These are phyloP conservation scores for Microdochium nivale DNA, from an alignment of 2,329 filamentous ascomycete genomes.

Conservation along the genomic window DNA sequence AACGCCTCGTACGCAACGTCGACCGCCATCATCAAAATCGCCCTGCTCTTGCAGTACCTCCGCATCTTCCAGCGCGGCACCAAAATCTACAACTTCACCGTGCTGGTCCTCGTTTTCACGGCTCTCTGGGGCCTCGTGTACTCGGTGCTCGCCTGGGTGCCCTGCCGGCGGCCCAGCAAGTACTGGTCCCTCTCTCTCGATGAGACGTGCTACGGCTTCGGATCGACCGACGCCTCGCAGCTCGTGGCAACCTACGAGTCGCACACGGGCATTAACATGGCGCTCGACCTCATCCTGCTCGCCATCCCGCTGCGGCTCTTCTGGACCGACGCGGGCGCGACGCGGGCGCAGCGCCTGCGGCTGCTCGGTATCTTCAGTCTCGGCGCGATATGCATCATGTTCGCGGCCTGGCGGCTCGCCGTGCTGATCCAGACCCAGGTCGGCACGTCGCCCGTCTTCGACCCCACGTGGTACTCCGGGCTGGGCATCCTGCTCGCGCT, in stretches of 20 bases:
- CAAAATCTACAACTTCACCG: constrained; percentile 10
- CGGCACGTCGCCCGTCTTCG: neutral
- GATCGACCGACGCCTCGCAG: constrained; percentile 11
- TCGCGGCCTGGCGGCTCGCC: neutral
- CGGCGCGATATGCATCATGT: neutral
- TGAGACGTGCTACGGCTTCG: constrained; percentile 20
- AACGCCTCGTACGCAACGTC: constrained; percentile 14
- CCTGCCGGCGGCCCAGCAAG: constrained; percentile 15
- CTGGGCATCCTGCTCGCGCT: neutral
- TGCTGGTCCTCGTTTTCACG: constrained; percentile 15
- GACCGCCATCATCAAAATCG: constrained; percentile 17
- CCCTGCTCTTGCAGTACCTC: constrained; percentile 16
- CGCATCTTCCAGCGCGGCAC: constrained; percentile 13
- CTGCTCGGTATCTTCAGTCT: constrained; percentile 14
- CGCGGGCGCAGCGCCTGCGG: constrained; percentile 16
- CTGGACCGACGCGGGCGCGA: constrained; percentile 11
- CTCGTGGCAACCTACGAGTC: constrained; percentile 22
- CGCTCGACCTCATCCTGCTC: constrained; percentile 22
- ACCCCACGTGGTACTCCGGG: neutral
- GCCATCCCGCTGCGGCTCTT: constrained; percentile 22
- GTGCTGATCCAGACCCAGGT: neutral
- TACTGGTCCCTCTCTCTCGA: constrained; percentile 9
- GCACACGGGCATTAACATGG: constrained; percentile 23
- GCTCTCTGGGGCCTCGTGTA: constrained; percentile 20
- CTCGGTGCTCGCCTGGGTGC: constrained; percentile 20